phyloP scores from a whole-genome alignment of 1,139 yeast species.

The Kurtzmaniella natalensis region DNA sequence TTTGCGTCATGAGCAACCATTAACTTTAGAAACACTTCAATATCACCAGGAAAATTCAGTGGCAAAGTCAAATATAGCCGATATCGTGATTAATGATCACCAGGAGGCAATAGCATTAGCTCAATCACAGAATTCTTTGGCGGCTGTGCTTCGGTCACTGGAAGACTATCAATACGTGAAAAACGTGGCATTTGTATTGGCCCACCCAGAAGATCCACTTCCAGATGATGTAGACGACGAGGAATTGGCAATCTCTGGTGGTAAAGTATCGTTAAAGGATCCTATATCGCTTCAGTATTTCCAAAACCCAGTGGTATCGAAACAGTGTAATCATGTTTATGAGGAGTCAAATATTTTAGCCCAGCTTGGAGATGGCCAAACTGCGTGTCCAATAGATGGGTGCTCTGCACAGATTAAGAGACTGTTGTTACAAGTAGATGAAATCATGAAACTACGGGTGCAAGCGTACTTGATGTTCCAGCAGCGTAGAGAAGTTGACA shows the following conservation, averaged over 20 bases:
- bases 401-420: slow-evolving; percentile 29
- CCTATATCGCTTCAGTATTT: slow-evolving; percentile 56
- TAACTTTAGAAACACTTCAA: slow-evolving; percentile 7
- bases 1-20: slow-evolving; percentile 6
- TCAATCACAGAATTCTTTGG: slow-evolving; percentile 3
- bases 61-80: slow-evolving; percentile 10
- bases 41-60: slow-evolving; percentile 5
- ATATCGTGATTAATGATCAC: slow-evolving; percentile 5
- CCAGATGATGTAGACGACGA: slow-evolving; percentile 48
- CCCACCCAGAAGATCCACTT: slow-evolving; percentile 39
- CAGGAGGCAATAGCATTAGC: not conserved
- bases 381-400: slow-evolving; percentile 46
- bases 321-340: slow-evolving; percentile 56
- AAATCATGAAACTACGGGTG: slow-evolving; percentile 48
- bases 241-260: slow-evolving; percentile 62
- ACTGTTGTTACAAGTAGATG: slow-evolving; percentile 38
- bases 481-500: not conserved
- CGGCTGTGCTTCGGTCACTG: slow-evolving; percentile 1
- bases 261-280: slow-evolving; percentile 58
- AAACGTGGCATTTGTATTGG: slow-evolving; percentile 24
- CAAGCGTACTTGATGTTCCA: slow-evolving; percentile 23
- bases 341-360: slow-evolving; percentile 43
- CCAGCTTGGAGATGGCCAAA: slow-evolving; percentile 18
- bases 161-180: slow-evolving; percentile 21
- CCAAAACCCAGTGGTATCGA: slow-evolving; percentile 49